These are phyloP conservation scores for Alternaria metachromatica DNA, from an alignment of 2,329 filamentous ascomycete species.

Conservation along the genomic window DNA sequence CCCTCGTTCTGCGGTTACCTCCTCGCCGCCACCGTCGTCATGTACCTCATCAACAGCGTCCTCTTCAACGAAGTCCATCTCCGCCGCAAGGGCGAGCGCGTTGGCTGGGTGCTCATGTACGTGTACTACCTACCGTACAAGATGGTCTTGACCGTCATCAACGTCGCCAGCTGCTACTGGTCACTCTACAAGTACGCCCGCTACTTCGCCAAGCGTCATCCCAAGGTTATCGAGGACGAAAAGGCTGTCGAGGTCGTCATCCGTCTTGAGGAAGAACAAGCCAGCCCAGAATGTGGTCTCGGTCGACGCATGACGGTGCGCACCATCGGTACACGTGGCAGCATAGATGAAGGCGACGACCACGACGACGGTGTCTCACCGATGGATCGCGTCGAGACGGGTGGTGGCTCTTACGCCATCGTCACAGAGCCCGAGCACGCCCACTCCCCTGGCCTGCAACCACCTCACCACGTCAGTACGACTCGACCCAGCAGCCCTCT, in stretches of 20 bases:
- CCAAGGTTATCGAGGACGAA: slow-evolving; percentile 57
- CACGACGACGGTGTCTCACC: not conserved
- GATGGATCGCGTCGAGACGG: not conserved
- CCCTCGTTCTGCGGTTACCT: slow-evolving; percentile 52
- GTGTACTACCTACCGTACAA: slow-evolving; percentile 56
- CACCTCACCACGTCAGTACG: not conserved
- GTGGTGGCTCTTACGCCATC: not conserved
- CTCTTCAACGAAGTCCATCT: slow-evolving; percentile 60
- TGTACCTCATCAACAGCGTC: slow-evolving; percentile 54
- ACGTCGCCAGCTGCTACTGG: slow-evolving; percentile 48
- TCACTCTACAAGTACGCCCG: slow-evolving; percentile 55
- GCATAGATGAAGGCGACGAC: not conserved
- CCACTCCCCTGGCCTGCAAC: not conserved
- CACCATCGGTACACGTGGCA: slow-evolving; percentile 12
- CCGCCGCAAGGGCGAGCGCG: slow-evolving; percentile 53
- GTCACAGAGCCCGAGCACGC: not conserved
- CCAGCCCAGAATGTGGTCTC: slow-evolving; percentile 14
- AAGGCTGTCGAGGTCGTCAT: slow-evolving; percentile 46
- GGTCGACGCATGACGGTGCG: slow-evolving; percentile 32
- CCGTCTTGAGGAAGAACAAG: slow-evolving; percentile 29
- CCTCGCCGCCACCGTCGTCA: slow-evolving; percentile 46
- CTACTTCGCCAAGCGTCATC: slow-evolving; percentile 57
- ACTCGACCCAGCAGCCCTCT: not conserved
- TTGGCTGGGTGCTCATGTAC: slow-evolving; percentile 48
- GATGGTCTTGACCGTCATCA: slow-evolving; percentile 53